These are phyloP conservation scores for Fibroporia radiculosa DNA, from an alignment of 768 basidiomycete species.

Conservation along the genomic window DNA sequence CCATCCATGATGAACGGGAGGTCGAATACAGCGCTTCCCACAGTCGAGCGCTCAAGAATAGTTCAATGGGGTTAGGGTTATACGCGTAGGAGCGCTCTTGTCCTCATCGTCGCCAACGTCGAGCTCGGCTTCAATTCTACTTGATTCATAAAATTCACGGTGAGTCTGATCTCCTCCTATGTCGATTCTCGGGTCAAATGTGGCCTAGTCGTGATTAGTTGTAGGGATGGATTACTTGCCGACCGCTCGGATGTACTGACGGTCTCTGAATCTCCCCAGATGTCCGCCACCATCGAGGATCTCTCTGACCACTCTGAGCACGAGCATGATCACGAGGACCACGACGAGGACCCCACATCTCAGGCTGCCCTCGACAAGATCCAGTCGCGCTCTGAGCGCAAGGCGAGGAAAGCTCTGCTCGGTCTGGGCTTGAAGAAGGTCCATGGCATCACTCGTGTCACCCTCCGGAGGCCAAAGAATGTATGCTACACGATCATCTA, in stretches of 20 bases:
- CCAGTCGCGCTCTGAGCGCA: slow-evolving; percentile 90
- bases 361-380: slow-evolving; percentile 86
- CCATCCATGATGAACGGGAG: too few species aligned
- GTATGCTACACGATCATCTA: slow-evolving; percentile 33
- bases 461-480: slow-evolving; percentile 90
- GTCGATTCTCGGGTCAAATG: too few species aligned
- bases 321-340: slow-evolving; percentile 43
- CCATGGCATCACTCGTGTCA: slow-evolving; percentile 89
- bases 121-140: too few species aligned
- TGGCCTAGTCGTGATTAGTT: too few species aligned
- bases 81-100: too few species aligned
- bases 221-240: slow-evolving; percentile 2
- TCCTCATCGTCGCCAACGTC: too few species aligned
- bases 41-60: too few species aligned
- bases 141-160: too few species aligned
- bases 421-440: slow-evolving; percentile 90
- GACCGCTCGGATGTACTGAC: not conserved
- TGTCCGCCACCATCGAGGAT: slow-evolving; percentile 84
- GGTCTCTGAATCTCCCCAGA: slow-evolving; percentile 26
- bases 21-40: too few species aligned
- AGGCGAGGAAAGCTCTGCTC: slow-evolving; percentile 90
- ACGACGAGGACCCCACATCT: slow-evolving; percentile 80
- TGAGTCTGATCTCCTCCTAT: too few species aligned
- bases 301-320: slow-evolving; percentile 75
- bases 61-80: too few species aligned